Percentiles rank a stretch among this genome's conserved stretches.
These are phyloP conservation scores for Didymella pomorum DNA, from an alignment of 2,329 filamentous ascomycete species.

Conservation along the genomic window DNA sequence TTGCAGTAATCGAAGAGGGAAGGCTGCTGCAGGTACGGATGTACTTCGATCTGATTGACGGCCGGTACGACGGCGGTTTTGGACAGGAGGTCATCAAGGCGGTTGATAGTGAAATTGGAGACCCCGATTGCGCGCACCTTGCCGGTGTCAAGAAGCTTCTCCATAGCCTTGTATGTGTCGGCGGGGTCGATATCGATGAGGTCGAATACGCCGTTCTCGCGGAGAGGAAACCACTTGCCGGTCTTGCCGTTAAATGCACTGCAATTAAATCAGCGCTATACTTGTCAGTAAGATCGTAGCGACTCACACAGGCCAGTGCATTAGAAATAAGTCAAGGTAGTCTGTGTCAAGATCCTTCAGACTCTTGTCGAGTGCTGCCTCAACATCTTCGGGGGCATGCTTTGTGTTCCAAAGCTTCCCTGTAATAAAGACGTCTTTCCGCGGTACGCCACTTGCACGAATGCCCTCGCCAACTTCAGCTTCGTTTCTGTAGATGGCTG, in stretches of 20 bases:
- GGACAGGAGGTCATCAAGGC: conserved; percentile 73
- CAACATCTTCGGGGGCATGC: conserved; percentile 69
- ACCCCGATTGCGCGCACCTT: conserved; percentile 82
- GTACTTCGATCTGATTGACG: conserved; percentile 81
- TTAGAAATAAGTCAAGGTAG: conserved; percentile 72
- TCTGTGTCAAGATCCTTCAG: conserved; percentile 67
- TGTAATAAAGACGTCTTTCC: conserved; percentile 74
- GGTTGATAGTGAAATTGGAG: conserved; percentile 80
- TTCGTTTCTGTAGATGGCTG: conserved; percentile 79
- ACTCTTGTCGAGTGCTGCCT: conserved; percentile 65
- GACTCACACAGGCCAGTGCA: conserved; percentile 65
- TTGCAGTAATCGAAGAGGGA: conserved; percentile 71
- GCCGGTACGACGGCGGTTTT: conserved; percentile 69
- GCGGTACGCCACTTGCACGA: conserved; percentile 67
- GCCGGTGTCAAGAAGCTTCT: conserved; percentile 70
- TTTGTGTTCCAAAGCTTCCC: conserved; percentile 83
- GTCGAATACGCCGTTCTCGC: conserved; percentile 70
- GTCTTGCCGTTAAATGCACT: conserved; percentile 38
- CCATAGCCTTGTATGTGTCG: conserved; percentile 76
- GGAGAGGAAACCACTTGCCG: conserved; percentile 43
- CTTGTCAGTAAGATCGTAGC: not conserved
- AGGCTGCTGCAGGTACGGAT: conserved; percentile 57
- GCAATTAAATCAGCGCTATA: not conserved
- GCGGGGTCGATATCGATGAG: conserved; percentile 79
- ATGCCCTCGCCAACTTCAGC: conserved; percentile 75